Evolutionary conservation across 2,329 filamentous ascomycete genomes (phyloP), one percentile per base, ranked within the genome.

Genomic region (Trichoderma brevicompactum): DNA sequence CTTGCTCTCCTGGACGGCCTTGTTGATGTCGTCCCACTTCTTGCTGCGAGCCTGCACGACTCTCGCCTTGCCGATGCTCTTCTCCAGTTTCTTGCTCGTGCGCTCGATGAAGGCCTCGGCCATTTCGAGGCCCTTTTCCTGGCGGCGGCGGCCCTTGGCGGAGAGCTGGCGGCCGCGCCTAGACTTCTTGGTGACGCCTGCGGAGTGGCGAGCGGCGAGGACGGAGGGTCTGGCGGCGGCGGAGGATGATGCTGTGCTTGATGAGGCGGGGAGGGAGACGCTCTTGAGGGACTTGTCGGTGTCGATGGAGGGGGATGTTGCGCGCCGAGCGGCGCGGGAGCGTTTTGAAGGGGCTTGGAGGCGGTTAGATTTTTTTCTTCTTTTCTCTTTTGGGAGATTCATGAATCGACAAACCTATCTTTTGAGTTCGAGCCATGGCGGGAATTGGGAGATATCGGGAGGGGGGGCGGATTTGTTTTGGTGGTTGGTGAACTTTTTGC

Each of bases 251-350:
- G 58, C 10, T 15, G 56, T 17, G 6, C 63, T 8, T 54, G 55
- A 43, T 68, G 83, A 79, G 65, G 77, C 68, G 1, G 87, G 85
- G 10, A 83, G 80, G 67, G 82, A 79, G 66, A 84, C 77, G 43
- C 86, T 79, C 74, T 89, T 90, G 23, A 91, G 81, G 7, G 88
- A 90, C 78, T 91, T 91, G 81, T 92, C 89, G 49, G 86, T 85
- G 77, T 91, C 79, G 76, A 92, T 88, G 72, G 87, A 82, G 32
- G 90, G 89, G 4, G 89, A 90, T 15, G 87, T 86, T 53, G 88
- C 90, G 69, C 91, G 87, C 73, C 90, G 86, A 46, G 90, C 89
- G 66, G 89, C 90, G 69, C 91, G 89, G 61, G 91, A 94, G 79
- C 89, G 90, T 65, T 87, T 77, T 5, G 90, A 91, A 44, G 82